phyloP scores from a whole-genome alignment of 345 rosid genomes.

The Citrus hindsii region DNA sequence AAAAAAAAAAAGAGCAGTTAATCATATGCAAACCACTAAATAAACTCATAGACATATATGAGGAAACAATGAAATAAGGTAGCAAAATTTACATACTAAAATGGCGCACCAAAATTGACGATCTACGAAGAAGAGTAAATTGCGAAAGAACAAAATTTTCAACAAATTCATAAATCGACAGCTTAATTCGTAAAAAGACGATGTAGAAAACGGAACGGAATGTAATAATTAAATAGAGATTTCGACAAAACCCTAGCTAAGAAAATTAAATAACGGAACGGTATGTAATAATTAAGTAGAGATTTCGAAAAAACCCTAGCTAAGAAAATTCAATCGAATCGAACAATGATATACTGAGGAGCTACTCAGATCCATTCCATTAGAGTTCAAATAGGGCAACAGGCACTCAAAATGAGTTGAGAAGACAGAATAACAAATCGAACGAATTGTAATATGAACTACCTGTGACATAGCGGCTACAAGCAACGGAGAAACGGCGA shows the following conservation, averaged over 20 bases:
- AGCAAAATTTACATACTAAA: background rate
- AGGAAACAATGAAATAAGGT: background rate
- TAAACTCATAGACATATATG: background rate
- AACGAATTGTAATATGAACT: background rate
- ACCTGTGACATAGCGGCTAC: constrained; percentile 50
- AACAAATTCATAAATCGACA: too few relatives aligned
- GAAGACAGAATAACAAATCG: background rate
- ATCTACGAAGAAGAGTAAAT: background rate
- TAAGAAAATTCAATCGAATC: background rate
- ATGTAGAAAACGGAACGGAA: background rate
- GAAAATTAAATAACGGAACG: background rate
- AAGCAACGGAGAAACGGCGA: background rate
- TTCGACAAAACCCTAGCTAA: background rate
- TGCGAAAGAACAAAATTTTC: background rate
- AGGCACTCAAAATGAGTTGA: too few relatives aligned
- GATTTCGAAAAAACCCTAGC: background rate
- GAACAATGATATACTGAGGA: background rate
- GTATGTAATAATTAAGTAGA: background rate
- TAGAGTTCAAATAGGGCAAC: background rate
- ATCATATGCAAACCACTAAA: background rate
- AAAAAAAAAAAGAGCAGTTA: background rate
- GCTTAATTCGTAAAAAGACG: background rate
- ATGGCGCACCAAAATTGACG: background rate
- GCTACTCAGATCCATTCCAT: background rate
- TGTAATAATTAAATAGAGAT: background rate